Evolutionary conservation across 164 flowering plant species (phyloP), one percentile per base, ranked within the genome.

Genomic region (Liquidambar formosana): DNA sequence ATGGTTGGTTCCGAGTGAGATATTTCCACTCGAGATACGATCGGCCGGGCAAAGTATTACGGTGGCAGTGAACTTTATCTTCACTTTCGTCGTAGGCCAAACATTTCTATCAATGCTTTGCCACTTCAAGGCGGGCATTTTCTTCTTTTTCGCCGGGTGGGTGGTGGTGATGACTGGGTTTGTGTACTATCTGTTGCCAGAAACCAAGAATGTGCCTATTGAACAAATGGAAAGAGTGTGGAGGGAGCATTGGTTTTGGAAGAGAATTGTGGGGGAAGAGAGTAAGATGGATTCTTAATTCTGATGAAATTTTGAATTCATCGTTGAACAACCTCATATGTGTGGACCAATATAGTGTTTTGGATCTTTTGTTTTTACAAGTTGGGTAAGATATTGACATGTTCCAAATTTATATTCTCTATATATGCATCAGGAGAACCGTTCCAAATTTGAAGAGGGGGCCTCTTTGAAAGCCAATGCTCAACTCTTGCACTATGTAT

Each of bases 211-310:
- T 25, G 16, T 81, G 26, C 85, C 82, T 0, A 74, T 79, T 14
- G 85, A 81, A 64, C 67, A 67, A 48, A 75, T 79, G 79, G 77
- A 67, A 14, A 25, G 23, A 14, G 69, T 81, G 13, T 79, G 83
- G 85, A 61, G 22, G 56, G 67, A 77, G 53, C 83, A 82, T 48
- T 82, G 81, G 85, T 79, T 82, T 67, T 79, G 83, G 83, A 77
- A 66, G 74, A 71, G 65, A 58, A n/a, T 68, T 51, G 81, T 72
- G 25, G 75, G 65, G 4, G 71, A 69, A 47, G 67, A 49, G 14
- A 15, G 19, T 16, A 49, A 66, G 18, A n/a, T n/a, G n/a, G n/a
- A n/a, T n/a, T n/a, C n/a, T n/a, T n/a, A n/a, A n/a, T n/a, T n/a
- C n/a, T n/a, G n/a, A n/a, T n/a, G n/a, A n/a, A n/a, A n/a, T n/a